Evolutionary conservation across 768 basidiomycete genomes (phyloP), one percentile per base, ranked within the genome.

Genomic region (Boletales sp.): DNA sequence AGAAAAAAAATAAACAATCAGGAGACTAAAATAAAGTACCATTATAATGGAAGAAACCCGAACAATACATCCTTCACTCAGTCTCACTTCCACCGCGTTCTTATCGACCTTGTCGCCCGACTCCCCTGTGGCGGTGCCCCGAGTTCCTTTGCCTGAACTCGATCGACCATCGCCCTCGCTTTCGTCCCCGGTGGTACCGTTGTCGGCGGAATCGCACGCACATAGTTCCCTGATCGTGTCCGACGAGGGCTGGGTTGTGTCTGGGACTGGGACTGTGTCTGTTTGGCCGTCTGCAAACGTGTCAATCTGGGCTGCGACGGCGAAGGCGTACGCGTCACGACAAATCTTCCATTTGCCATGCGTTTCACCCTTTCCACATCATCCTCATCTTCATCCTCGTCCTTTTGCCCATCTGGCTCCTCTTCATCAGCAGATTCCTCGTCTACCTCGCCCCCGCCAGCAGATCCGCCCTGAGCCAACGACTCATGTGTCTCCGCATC

Each of bases 401-500:
- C 47, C 21, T 21, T 21, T 21, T 21, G 21, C 4, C 2, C 21
- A 21, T 21, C 21, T 21, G 21, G 4, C 21, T 21, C 21, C 21
- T 21, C 21, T 21, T 21, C 21, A 4, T 21, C 21, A 21, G 21
- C 39, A 10, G 48, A 15, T 31, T 40, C 38, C 1, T 8, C 21
- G 14, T 21, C 21, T 13, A 11, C 7, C 9, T 40, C 45, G 6
- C 5, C 44, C 13, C 9, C 21, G 4, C n/a, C 30, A 5, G 5
- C 42, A 31, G 41, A 13, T 11, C 8, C 14, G 14, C 15, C 48
- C n/a, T 34, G 44, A 12, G 54, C 30, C 46, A 69, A 50, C 1
- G 37, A 32, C 4, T 19, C 47, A 30, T 67, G 63, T 5, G 57
- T 67, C 42, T 69, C 65, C 31, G 48, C 57, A 28, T 67, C 66